phyloP scores from a whole-genome alignment of 2,329 filamentous ascomycete genomes.

The Cercospora sesami region DNA sequence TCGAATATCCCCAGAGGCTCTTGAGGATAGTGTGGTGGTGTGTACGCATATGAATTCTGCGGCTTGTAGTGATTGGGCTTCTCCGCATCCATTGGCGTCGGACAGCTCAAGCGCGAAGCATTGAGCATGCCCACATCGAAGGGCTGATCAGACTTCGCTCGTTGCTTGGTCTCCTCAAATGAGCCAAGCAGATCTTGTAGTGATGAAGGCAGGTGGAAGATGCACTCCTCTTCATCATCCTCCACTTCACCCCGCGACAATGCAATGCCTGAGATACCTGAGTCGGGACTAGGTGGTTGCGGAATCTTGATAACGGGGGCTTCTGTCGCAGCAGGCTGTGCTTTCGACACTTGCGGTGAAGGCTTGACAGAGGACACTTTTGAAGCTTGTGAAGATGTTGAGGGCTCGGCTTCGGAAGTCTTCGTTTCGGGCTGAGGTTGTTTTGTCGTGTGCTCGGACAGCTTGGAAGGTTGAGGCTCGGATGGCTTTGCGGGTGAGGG shows the following conservation, averaged over 20 bases:
- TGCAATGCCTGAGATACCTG: conserved; percentile 38
- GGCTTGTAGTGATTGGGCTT: conserved; percentile 82
- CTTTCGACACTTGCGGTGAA: conserved; percentile 43
- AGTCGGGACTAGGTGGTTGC: conserved; percentile 39
- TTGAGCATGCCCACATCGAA: conserved; percentile 71
- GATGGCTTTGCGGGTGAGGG: conserved; percentile 41
- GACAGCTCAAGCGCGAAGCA: conserved; percentile 70
- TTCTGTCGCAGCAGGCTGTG: conserved; percentile 36
- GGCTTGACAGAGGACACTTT: conserved; percentile 33
- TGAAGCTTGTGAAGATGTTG: conserved; percentile 22
- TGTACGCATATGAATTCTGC: conserved; percentile 71
- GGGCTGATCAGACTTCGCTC: conserved; percentile 61
- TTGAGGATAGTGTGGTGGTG: conserved; percentile 82
- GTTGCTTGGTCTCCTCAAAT: conserved; percentile 78
- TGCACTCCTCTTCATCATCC: conserved; percentile 63
- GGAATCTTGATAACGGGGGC: conserved; percentile 24
- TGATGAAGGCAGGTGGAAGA: conserved; percentile 88
- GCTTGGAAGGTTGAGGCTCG: conserved; percentile 29
- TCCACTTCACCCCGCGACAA: conserved; percentile 55
- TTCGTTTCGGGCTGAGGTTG: conserved; percentile 35
- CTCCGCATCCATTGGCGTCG: conserved; percentile 76
- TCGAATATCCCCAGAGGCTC: conserved; percentile 91
- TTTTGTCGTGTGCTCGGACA: conserved; percentile 32
- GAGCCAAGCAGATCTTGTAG: conserved; percentile 88
- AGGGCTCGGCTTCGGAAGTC: conserved; percentile 23